Conservation (phyloP, 2,329 filamentous ascomycete species). For the Xenoacremonium recifei region DNA sequence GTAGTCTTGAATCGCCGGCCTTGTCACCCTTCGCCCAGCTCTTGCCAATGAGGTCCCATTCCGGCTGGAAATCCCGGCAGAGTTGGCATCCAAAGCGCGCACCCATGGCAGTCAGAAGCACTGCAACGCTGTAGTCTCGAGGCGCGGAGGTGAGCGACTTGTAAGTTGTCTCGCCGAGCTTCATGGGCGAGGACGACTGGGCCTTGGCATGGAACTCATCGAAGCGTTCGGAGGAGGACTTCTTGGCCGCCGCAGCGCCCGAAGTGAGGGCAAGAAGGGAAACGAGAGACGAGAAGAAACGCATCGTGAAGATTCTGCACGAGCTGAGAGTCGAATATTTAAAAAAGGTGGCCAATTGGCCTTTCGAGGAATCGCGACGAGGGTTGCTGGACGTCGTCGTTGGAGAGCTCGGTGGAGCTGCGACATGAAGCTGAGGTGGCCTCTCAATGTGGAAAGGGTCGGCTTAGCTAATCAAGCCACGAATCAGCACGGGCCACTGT, state of each 20-base stretch:
- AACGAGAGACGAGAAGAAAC: conserved; percentile 62
- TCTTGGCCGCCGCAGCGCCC: conserved; percentile 62
- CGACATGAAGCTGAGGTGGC: conserved; percentile 35
- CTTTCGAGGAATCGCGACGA: conserved; percentile 8
- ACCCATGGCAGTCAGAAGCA: conserved; percentile 86
- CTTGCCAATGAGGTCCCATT: conserved; percentile 84
- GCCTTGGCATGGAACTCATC: conserved; percentile 67
- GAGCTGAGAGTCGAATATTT: background rate
- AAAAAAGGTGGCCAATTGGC: conserved; percentile 23
- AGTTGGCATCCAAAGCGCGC: conserved; percentile 79
- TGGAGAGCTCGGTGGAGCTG: conserved; percentile 17
- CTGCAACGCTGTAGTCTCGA: conserved; percentile 77
- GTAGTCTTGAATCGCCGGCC: conserved; percentile 65
- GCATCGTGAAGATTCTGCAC: conserved; percentile 55
- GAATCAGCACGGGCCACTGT: background rate
- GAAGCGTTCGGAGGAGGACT: conserved; percentile 65
- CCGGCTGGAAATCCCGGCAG: conserved; percentile 88
- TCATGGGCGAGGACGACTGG: conserved; percentile 64
- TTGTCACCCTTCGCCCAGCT: conserved; percentile 88
- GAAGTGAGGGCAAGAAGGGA: conserved; percentile 62
- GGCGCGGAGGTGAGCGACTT: conserved; percentile 71
- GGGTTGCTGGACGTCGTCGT: conserved; percentile 6
- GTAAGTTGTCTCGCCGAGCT: conserved; percentile 76
- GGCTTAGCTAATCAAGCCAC: conserved; percentile 20
- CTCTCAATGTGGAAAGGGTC: conserved; percentile 21